These are phyloP conservation scores for Pisolithus orientalis DNA, from an alignment of 768 basidiomycete genomes.

Conservation along the genomic window DNA sequence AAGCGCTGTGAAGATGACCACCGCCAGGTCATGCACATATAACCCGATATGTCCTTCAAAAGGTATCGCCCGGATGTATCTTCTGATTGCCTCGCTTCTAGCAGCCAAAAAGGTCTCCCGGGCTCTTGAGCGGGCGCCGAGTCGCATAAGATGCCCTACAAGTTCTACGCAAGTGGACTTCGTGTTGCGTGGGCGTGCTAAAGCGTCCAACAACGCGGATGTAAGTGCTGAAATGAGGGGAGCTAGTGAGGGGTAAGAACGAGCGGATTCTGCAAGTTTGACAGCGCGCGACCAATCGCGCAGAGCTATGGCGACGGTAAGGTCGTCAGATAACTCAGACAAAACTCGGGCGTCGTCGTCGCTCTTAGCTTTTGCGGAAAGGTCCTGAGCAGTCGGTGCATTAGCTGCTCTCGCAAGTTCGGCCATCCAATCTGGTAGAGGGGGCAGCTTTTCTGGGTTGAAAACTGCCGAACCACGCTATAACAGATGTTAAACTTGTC, in stretches of 20 bases:
- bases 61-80: constrained; percentile 77
- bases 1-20: constrained; percentile 89
- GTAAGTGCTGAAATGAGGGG: constrained; percentile 64
- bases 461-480: constrained; percentile 31
- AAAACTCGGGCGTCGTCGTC: constrained; percentile 85
- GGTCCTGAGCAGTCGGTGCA: constrained; percentile 23
- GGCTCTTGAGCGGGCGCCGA: constrained; percentile 74
- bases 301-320: constrained; percentile 86
- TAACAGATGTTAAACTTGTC: neutral
- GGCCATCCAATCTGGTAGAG: constrained; percentile 72
- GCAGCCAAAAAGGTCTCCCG: constrained; percentile 78
- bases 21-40: constrained; percentile 82
- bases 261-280: constrained; percentile 78
- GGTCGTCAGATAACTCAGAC: constrained; percentile 85
- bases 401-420: constrained; percentile 58
- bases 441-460: constrained; percentile 39
- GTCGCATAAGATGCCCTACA: constrained; percentile 64
- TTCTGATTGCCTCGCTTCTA: constrained; percentile 65
- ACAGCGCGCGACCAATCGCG: constrained; percentile 87
- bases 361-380: constrained; percentile 63
- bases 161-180: constrained; percentile 70
- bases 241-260: constrained; percentile 56
- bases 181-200: constrained; percentile 70
- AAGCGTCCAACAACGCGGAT: constrained; percentile 60
- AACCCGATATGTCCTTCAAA: constrained; percentile 85